Evolutionary conservation across 78 protist genomes (phyloP).

Genomic region (Cavenderia fasciculata): DNA sequence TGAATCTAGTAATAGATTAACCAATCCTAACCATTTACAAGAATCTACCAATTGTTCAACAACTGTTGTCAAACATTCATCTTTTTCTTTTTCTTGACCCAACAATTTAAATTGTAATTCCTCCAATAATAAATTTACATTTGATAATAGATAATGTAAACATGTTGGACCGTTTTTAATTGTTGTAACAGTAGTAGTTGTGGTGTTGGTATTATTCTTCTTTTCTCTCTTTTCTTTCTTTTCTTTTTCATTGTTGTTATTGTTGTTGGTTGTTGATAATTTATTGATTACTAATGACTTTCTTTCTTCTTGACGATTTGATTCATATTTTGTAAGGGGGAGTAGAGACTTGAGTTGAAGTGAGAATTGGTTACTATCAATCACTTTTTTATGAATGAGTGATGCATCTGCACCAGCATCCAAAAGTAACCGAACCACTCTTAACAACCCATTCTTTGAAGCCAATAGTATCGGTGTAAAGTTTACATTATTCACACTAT

Average conservation of each 20-base stretch:
- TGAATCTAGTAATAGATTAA: slow-evolving; percentile 1
- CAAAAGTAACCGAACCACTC: background rate
- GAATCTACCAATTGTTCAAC: background rate
- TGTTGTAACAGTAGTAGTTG: too few relatives aligned
- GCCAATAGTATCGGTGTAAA: too few relatives aligned
- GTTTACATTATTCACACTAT: too few relatives aligned
- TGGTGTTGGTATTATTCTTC: too few relatives aligned
- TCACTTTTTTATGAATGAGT: background rate
- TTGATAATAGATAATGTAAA: slow-evolving; percentile 16
- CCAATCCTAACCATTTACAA: background rate
- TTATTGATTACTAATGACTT: background rate
- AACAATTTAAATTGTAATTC: too few relatives aligned
- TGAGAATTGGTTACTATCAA: slow-evolving; percentile 19
- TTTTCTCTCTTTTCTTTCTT: too few relatives aligned
- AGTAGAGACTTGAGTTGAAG: slow-evolving; percentile 29
- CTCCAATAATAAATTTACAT: background rate
- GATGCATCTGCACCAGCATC: background rate
- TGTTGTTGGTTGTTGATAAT: too few relatives aligned
- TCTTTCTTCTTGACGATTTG: background rate
- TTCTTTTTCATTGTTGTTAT: too few relatives aligned
- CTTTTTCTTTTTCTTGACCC: too few relatives aligned
- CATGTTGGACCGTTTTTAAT: slow-evolving; percentile 70
- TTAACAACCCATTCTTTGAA: background rate
- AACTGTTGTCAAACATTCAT: too few relatives aligned
- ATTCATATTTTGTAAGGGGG: background rate